Conservation (phyloP, 495 filamentous ascomycete species). For the Penicillium nucicola region DNA sequence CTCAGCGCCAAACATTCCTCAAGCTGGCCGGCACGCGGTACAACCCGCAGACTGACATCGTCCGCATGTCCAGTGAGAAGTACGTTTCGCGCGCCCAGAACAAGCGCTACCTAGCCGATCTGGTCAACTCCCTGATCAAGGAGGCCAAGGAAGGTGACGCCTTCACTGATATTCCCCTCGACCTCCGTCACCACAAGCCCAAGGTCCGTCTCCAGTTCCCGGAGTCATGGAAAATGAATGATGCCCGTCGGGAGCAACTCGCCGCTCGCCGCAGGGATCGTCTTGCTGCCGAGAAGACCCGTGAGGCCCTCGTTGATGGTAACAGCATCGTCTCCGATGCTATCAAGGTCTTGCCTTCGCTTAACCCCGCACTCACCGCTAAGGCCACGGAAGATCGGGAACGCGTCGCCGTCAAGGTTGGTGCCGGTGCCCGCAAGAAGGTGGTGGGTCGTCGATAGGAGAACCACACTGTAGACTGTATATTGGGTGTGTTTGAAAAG, state of each 20-base stretch:
- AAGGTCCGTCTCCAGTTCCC: conserved; percentile 72
- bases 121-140: conserved; percentile 66
- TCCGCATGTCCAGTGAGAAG: conserved; percentile 89
- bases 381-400: conserved; percentile 36
- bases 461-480: conserved; percentile 18
- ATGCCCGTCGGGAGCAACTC: conserved; percentile 62
- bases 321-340: conserved; percentile 35
- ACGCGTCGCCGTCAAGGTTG: conserved; percentile 36
- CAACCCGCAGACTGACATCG: conserved; percentile 79
- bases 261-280: conserved; percentile 53
- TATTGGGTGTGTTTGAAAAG: conserved; percentile 26
- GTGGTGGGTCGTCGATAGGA: conserved; percentile 19
- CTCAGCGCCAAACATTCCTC: conserved; percentile 74
- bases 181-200: conserved; percentile 79
- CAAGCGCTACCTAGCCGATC: conserved; percentile 85
- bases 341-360: conserved; percentile 26
- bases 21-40: conserved; percentile 87
- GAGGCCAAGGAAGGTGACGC: conserved; percentile 81
- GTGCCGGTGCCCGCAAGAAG: conserved; percentile 29
- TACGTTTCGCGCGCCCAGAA: conserved; percentile 89
- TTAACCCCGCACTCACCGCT: conserved; percentile 34
- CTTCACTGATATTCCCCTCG: conserved; percentile 86
- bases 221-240: conserved; percentile 73
- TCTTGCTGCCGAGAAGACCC: conserved; percentile 19
- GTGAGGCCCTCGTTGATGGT: conserved; percentile 34